These are phyloP conservation scores for Sphaerostilbella broomeana DNA, from an alignment of 2,329 filamentous ascomycete genomes.

Conservation along the genomic window DNA sequence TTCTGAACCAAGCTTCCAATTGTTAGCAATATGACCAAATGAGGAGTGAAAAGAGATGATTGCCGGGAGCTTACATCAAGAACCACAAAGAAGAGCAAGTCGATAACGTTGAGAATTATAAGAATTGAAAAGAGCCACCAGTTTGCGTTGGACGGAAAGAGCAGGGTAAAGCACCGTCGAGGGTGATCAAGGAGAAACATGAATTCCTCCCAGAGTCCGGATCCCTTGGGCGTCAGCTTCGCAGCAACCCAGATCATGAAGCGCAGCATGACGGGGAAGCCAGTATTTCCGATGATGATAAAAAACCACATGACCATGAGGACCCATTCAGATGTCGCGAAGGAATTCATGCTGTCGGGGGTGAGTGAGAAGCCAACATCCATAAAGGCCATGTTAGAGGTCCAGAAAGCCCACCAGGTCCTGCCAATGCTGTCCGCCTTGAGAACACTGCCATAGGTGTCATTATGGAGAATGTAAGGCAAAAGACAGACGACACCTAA, in stretches of 20 bases:
- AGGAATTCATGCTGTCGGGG: constrained; percentile 88
- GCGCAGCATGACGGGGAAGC: constrained; percentile 88
- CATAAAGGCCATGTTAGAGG: constrained; percentile 80
- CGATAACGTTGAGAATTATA: constrained; percentile 71
- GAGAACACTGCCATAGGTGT: constrained; percentile 60
- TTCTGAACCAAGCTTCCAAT: constrained; percentile 57
- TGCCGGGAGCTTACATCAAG: constrained; percentile 63
- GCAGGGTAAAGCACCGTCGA: constrained; percentile 86
- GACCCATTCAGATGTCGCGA: constrained; percentile 68
- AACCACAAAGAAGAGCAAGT: constrained; percentile 86
- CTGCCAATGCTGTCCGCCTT: constrained; percentile 53
- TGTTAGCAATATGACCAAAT: constrained; percentile 20
- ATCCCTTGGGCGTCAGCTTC: constrained; percentile 55
- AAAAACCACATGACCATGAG: constrained; percentile 76
- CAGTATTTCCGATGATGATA: constrained; percentile 92
- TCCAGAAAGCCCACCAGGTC: constrained; percentile 92
- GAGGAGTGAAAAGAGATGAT: background rate
- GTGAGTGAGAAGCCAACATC: constrained; percentile 92
- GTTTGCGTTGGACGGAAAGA: constrained; percentile 84
- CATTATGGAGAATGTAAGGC: constrained; percentile 69
- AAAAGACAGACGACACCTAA: constrained; percentile 67
- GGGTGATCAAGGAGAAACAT: constrained; percentile 90
- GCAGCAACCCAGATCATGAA: constrained; percentile 83
- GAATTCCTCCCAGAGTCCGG: constrained; percentile 80
- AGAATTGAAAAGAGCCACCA: constrained; percentile 95